Percentiles rank a stretch among this genome's conserved stretches.
Evolutionary conservation across 352 stramenopile species (phyloP).

Genomic region (Globisporangium solare): DNA sequence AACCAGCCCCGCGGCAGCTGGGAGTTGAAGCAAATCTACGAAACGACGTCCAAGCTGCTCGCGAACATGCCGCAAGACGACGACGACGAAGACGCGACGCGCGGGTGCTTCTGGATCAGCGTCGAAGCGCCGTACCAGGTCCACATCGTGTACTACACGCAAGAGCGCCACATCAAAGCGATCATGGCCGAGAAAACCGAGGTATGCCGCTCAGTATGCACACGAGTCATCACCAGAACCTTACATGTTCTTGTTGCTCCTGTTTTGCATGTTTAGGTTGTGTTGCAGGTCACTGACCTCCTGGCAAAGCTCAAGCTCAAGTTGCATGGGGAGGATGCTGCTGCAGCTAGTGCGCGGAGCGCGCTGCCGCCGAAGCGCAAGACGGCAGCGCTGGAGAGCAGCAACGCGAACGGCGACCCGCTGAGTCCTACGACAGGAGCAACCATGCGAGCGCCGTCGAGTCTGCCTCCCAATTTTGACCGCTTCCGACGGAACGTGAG

Average conservation of each 20-base stretch:
- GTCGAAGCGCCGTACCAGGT: conserved; percentile 62
- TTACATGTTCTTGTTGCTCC: no score
- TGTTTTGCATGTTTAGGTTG: conserved; percentile 20
- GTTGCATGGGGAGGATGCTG: conserved; percentile 22
- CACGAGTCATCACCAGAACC: no score
- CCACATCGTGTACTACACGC: conserved; percentile 75
- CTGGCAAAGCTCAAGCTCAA: conserved; percentile 32
- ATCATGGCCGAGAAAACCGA: conserved; percentile 70
- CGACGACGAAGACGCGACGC: conserved; percentile 23
- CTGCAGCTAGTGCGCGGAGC: background rate
- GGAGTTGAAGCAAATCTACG: conserved; percentile 12
- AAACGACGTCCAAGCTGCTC: conserved; percentile 12
- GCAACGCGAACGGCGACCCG: background rate
- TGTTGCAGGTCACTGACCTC: conserved; percentile 56
- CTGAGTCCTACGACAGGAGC: background rate
- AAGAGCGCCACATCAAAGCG: conserved; percentile 54
- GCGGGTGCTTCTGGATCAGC: conserved; percentile 65
- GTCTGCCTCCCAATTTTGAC: conserved; percentile 10
- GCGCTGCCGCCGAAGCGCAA: background rate
- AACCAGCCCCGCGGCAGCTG: conserved; percentile 32
- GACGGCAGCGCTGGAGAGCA: background rate
- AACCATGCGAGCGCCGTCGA: background rate
- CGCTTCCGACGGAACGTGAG: conserved; percentile 6
- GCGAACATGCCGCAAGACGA: conserved; percentile 24
- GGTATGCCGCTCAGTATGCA: conserved; percentile 19